Conservation (phyloP, 2,329 filamentous ascomycete genomes). For the Fusarium papillatum region DNA sequence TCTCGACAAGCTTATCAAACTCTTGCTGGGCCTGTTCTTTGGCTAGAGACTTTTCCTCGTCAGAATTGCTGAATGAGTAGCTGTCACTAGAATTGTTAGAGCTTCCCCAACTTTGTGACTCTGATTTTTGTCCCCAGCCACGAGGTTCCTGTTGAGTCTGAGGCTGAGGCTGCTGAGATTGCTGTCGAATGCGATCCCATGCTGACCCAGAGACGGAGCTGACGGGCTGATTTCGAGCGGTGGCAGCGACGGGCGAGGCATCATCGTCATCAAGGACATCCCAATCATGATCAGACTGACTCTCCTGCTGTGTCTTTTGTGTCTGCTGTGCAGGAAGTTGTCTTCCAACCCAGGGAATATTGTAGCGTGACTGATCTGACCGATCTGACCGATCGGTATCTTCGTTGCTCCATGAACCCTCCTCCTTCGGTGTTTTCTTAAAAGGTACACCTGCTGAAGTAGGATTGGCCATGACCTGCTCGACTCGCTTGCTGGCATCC, state of each 20-base stretch:
- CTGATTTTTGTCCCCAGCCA: slow-evolving; percentile 26
- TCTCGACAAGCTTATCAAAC: slow-evolving; percentile 63
- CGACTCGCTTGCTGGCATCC: slow-evolving; percentile 39
- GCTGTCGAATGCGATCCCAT: slow-evolving; percentile 61
- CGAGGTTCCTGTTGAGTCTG: slow-evolving; percentile 31
- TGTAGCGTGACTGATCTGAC: neutral
- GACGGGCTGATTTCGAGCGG: slow-evolving; percentile 40
- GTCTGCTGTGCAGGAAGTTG: neutral
- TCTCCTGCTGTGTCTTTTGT: slow-evolving; percentile 27
- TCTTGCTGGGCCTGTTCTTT: slow-evolving; percentile 64
- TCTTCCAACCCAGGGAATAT: slow-evolving; percentile 15
- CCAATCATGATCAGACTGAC: slow-evolving; percentile 39
- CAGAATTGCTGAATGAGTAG: slow-evolving; percentile 52
- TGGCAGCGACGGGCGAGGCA: slow-evolving; percentile 57
- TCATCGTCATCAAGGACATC: slow-evolving; percentile 52
- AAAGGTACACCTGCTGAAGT: slow-evolving; percentile 13
- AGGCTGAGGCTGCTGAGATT: slow-evolving; percentile 19
- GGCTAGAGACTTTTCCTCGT: slow-evolving; percentile 53
- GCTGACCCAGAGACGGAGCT: slow-evolving; percentile 47
- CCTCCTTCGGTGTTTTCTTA: slow-evolving; percentile 16
- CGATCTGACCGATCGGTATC: neutral
- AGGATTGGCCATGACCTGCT: slow-evolving; percentile 38
- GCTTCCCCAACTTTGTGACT: slow-evolving; percentile 40
- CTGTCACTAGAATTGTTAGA: slow-evolving; percentile 44
- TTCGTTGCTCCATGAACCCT: slow-evolving; percentile 17